Conservation (phyloP, 108 stramenopile species). For the Fistulifera pelliculosa region DNA sequence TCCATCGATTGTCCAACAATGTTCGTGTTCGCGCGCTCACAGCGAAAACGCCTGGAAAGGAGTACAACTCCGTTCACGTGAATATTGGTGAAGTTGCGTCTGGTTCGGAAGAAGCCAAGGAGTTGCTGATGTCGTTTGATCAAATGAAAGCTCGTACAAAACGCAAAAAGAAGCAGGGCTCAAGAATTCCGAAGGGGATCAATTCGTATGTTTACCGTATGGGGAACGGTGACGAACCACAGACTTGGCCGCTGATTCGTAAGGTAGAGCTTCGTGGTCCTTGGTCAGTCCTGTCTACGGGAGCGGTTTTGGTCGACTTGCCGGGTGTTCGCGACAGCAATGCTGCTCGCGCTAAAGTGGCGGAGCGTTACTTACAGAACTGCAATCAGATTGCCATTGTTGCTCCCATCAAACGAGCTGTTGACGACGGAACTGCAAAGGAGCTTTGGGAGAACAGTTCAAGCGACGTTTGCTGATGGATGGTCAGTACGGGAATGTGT, state of each 20-base stretch:
- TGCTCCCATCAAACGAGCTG: conserved; percentile 32
- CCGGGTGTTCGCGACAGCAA: conserved; percentile 33
- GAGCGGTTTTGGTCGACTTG: conserved; percentile 16
- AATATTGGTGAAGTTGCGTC: conserved; percentile 15
- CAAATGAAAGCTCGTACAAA: conserved; percentile 16
- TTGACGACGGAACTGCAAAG: conserved; percentile 37
- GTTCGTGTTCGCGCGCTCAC: conserved; percentile 16
- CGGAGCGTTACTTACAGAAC: conserved; percentile 31
- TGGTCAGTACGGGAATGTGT: conserved; percentile 33
- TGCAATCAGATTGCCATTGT: conserved; percentile 35
- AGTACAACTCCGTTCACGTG: conserved; percentile 27
- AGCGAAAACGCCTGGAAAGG: conserved; percentile 7
- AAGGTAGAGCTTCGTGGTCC: conserved; percentile 30
- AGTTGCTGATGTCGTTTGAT: conserved; percentile 8
- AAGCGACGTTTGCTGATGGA: conserved; percentile 49
- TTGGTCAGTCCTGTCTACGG: conserved; percentile 12
- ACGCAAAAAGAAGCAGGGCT: conserved; percentile 21
- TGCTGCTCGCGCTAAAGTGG: conserved; percentile 37
- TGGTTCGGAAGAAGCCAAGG: conserved; percentile 16
- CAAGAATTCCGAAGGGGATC: conserved; percentile 21
- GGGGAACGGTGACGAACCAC: conserved; percentile 30
- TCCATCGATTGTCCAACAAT: conserved; percentile 15
- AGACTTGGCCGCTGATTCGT: conserved; percentile 41
- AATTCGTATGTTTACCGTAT: conserved; percentile 32
- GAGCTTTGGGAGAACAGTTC: conserved; percentile 42